These are phyloP conservation scores for Cyclotella choctawhatcheeana DNA, from an alignment of 108 stramenopile species.

Conservation along the genomic window DNA sequence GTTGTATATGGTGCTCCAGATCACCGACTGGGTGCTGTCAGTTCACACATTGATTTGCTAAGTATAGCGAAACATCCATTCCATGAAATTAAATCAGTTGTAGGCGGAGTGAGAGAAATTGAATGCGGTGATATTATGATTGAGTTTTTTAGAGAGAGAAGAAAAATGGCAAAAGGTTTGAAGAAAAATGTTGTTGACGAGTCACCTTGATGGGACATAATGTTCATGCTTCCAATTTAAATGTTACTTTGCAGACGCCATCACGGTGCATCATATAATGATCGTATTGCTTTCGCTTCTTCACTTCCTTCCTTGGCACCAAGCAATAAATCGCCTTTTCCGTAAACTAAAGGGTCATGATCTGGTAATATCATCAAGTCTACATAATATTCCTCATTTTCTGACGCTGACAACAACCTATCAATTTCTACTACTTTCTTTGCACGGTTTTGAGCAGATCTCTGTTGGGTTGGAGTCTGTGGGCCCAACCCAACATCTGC, in stretches of 20 bases:
- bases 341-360: slow-evolving; percentile 53
- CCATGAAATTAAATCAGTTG: slow-evolving; percentile 68
- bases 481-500: slow-evolving; percentile 65
- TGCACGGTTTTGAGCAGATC: slow-evolving; percentile 47
- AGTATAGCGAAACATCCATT: slow-evolving; percentile 81
- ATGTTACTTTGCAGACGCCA: too few species aligned
- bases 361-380: slow-evolving; percentile 46
- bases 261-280: background rate
- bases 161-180: slow-evolving; percentile 37
- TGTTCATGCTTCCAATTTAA: too few species aligned
- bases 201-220: too few species aligned
- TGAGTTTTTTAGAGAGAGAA: slow-evolving; percentile 74
- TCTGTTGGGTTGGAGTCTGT: slow-evolving; percentile 50
- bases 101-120: slow-evolving; percentile 62
- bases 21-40: slow-evolving; percentile 78
- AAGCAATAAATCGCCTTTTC: slow-evolving; percentile 55
- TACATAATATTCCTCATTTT: slow-evolving; percentile 42
- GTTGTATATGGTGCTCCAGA: slow-evolving; percentile 88
- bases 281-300: slow-evolving; percentile 2
- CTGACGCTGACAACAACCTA: slow-evolving; percentile 35
- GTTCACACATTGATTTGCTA: slow-evolving; percentile 69
- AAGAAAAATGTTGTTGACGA: slow-evolving; percentile 24
- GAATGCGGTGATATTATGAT: slow-evolving; percentile 71
- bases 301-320: slow-evolving; percentile 34
- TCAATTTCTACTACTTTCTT: slow-evolving; percentile 58